Evolutionary conservation across 2,329 filamentous ascomycete genomes (phyloP).

Genomic region (Dryadomyces quercivorus): DNA sequence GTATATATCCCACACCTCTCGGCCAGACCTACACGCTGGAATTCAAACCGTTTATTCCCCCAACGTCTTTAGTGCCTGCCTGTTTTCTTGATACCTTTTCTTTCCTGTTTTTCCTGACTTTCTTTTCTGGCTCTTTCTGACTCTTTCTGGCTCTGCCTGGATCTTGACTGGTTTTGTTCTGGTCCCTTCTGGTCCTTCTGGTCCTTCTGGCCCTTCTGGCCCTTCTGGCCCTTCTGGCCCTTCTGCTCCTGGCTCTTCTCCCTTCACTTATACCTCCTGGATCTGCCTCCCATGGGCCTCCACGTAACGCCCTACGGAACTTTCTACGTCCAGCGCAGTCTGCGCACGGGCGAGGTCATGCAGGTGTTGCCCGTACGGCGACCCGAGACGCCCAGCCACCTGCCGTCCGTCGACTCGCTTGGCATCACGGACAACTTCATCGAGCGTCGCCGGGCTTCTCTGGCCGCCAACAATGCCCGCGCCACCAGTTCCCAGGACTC

Average conservation of each 20-base stretch:
- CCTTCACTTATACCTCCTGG: not conserved
- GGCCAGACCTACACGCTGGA: too few relatives aligned
- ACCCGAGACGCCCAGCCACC: slow-evolving; percentile 7
- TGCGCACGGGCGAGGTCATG: slow-evolving; percentile 11
- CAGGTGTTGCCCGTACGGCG: slow-evolving; percentile 11
- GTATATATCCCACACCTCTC: too few relatives aligned
- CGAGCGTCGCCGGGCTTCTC: slow-evolving; percentile 9
- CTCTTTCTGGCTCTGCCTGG: too few relatives aligned
- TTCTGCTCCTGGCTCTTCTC: not conserved
- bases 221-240: not conserved
- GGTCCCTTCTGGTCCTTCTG: too few relatives aligned
- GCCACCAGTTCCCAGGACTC: slow-evolving; percentile 8
- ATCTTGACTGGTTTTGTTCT: too few relatives aligned
- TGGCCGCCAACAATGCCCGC: slow-evolving; percentile 8
- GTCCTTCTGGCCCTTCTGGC: too few relatives aligned
- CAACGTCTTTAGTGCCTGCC: too few relatives aligned
- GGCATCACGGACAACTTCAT: slow-evolving; percentile 13
- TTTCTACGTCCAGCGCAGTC: slow-evolving; percentile 11
- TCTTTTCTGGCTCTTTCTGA: too few relatives aligned
- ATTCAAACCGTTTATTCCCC: too few relatives aligned
- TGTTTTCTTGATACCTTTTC: too few relatives aligned
- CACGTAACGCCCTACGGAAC: slow-evolving; percentile 11
- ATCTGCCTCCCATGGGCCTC: slow-evolving; percentile 8
- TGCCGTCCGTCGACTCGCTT: slow-evolving; percentile 10
- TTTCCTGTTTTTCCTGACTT: too few relatives aligned